phyloP scores from a whole-genome alignment of 2,329 filamentous ascomycete genomes.

The Phialophora expanda region DNA sequence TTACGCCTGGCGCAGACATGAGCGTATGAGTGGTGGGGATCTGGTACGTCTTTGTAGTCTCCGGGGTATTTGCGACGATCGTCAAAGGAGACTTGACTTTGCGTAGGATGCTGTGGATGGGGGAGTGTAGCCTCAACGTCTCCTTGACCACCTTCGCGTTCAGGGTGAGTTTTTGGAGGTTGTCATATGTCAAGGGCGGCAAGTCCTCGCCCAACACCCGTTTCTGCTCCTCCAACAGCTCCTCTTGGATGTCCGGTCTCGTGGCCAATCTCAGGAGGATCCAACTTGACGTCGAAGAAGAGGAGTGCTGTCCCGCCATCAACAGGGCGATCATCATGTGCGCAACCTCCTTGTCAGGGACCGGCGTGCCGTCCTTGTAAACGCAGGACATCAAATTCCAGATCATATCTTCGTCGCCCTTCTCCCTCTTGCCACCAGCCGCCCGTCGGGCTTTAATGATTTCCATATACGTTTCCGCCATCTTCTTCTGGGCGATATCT shows the following conservation, averaged over 20 bases:
- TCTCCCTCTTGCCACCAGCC: constrained; percentile 48
- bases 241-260: constrained; percentile 70
- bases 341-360: constrained; percentile 77
- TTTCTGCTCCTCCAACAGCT: constrained; percentile 71
- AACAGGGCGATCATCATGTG: constrained; percentile 87
- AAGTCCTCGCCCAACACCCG: constrained; percentile 61
- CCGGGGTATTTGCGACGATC: constrained; percentile 65
- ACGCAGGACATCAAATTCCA: constrained; percentile 76
- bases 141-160: constrained; percentile 71
- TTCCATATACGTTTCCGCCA: constrained; percentile 71
- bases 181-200: constrained; percentile 63
- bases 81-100: constrained; percentile 71
- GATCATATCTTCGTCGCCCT: constrained; percentile 71
- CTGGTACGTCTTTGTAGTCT: constrained; percentile 69
- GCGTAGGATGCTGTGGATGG: constrained; percentile 75
- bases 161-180: constrained; percentile 65
- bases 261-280: constrained; percentile 75
- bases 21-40: constrained; percentile 81
- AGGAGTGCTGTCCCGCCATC: constrained; percentile 84
- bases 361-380: constrained; percentile 73
- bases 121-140: constrained; percentile 71
- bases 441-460: constrained; percentile 70
- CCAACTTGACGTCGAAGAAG: constrained; percentile 77
- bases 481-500: constrained; percentile 72
- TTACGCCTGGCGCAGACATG: constrained; percentile 83